Conservation (phyloP, 2,329 filamentous ascomycete species). For the Pseudocercospora fuligena region DNA sequence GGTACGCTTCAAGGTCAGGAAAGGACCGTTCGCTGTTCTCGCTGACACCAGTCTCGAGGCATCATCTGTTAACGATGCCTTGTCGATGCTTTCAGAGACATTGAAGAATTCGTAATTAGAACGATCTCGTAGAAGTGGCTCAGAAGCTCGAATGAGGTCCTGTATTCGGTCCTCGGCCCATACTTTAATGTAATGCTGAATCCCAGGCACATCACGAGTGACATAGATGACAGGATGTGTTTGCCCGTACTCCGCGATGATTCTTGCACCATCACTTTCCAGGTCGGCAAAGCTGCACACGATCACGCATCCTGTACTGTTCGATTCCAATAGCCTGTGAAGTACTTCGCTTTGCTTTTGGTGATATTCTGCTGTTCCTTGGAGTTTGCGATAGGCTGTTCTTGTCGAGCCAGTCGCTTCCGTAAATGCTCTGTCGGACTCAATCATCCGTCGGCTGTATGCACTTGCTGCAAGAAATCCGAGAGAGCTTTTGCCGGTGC, state of each 20-base stretch:
- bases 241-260: slow-evolving; percentile 66
- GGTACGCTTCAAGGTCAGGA: slow-evolving; percentile 69
- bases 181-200: slow-evolving; percentile 64
- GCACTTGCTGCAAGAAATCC: slow-evolving; percentile 76
- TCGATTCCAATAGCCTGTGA: slow-evolving; percentile 61
- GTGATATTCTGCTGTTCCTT: slow-evolving; percentile 67
- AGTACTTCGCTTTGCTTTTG: slow-evolving; percentile 67
- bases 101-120: slow-evolving; percentile 81
- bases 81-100: slow-evolving; percentile 59
- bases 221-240: slow-evolving; percentile 74
- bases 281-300: slow-evolving; percentile 73
- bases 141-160: slow-evolving; percentile 63
- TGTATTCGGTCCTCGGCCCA: slow-evolving; percentile 61
- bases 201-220: slow-evolving; percentile 66
- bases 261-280: slow-evolving; percentile 64
- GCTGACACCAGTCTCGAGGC: slow-evolving; percentile 22
- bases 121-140: slow-evolving; percentile 65
- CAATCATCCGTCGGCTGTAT: slow-evolving; percentile 69
- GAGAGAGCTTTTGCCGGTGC: slow-evolving; percentile 75
- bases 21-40: slow-evolving; percentile 56
- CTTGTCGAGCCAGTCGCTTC: slow-evolving; percentile 66
- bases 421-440: slow-evolving; percentile 71
- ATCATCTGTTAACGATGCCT: slow-evolving; percentile 38
- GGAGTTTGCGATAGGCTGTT: slow-evolving; percentile 65
- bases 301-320: slow-evolving; percentile 67